These are phyloP conservation scores for Fusarium mundagurra DNA, from an alignment of 2,329 filamentous ascomycete genomes.

Conservation along the genomic window DNA sequence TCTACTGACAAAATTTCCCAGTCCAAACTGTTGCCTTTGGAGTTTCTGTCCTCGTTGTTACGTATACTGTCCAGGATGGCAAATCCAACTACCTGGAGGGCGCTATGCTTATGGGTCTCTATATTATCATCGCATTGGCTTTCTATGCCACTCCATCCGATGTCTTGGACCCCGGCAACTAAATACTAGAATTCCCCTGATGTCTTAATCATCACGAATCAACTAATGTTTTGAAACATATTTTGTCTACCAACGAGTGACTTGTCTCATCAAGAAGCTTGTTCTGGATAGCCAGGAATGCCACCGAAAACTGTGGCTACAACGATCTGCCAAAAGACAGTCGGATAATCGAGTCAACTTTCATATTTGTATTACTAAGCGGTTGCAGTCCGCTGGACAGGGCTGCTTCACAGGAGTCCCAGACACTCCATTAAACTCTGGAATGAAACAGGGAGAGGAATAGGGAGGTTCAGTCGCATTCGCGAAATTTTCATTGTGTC, in stretches of 20 bases:
- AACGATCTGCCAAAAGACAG: constrained; percentile 2
- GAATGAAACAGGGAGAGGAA: neutral
- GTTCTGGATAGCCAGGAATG: neutral
- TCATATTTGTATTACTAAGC: constrained; percentile 40
- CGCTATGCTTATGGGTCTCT: constrained; percentile 69
- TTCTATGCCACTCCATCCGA: constrained; percentile 65
- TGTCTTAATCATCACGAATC: neutral
- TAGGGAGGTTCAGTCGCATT: constrained; percentile 1
- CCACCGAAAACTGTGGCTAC: neutral
- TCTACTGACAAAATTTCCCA: constrained; percentile 40
- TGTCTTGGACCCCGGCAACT: constrained; percentile 52
- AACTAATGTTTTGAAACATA: neutral
- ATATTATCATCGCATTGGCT: constrained; percentile 68
- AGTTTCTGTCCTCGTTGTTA: constrained; percentile 78
- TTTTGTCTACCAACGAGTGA: neutral
- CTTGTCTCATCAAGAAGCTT: neutral
- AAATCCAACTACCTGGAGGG: constrained; percentile 88
- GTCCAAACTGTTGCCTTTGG: constrained; percentile 83
- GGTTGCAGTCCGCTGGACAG: constrained; percentile 18
- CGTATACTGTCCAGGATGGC: constrained; percentile 81
- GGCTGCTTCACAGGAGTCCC: constrained; percentile 3
- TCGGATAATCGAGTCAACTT: constrained; percentile 23
- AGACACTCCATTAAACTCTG: neutral
- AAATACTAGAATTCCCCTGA: neutral
- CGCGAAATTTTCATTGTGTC: constrained; percentile 37